Evolutionary conservation across 2,329 filamentous ascomycete species (phyloP).

Genomic region (Thielaviopsis euricoi): DNA sequence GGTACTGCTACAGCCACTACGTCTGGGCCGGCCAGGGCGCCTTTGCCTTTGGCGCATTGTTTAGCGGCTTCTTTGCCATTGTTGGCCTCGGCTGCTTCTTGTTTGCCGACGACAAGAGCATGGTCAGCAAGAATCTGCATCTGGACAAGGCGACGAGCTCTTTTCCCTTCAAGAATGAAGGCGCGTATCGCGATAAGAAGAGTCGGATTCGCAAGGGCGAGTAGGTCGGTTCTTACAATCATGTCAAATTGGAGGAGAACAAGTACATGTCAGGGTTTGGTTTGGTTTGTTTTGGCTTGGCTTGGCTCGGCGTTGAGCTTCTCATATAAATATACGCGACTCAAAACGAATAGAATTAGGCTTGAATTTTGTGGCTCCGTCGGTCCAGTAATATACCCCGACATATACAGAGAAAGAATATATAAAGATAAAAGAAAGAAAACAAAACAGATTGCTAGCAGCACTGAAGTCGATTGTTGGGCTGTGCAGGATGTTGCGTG

Average conservation of each 20-base stretch:
- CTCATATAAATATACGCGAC: too few species aligned
- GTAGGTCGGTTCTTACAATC: not conserved
- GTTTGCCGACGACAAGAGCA: constrained; percentile 23
- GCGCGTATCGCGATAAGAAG: constrained; percentile 24
- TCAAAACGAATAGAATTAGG: too few species aligned
- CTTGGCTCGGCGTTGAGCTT: too few species aligned
- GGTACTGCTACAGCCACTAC: constrained; percentile 54
- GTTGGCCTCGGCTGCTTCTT: constrained; percentile 28
- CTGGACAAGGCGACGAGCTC: constrained; percentile 25
- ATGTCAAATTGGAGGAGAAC: too few species aligned
- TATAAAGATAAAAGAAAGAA: not conserved
- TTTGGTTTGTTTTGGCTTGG: too few species aligned
- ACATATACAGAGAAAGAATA: not conserved
- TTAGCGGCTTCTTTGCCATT: constrained; percentile 38
- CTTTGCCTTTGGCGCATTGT: constrained; percentile 43
- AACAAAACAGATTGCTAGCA: too few species aligned
- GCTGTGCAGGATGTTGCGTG: too few species aligned
- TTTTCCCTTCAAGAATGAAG: constrained; percentile 23
- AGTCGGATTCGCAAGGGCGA: constrained; percentile 18
- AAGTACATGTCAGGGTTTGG: too few species aligned
- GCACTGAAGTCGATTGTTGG: too few species aligned
- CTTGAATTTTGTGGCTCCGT: too few species aligned
- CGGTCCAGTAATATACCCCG: not conserved
- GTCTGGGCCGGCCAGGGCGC: constrained; percentile 36
- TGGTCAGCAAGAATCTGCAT: constrained; percentile 21